Conservation (phyloP, 2,329 filamentous ascomycete genomes). For the Diplodia corticola region DNA sequence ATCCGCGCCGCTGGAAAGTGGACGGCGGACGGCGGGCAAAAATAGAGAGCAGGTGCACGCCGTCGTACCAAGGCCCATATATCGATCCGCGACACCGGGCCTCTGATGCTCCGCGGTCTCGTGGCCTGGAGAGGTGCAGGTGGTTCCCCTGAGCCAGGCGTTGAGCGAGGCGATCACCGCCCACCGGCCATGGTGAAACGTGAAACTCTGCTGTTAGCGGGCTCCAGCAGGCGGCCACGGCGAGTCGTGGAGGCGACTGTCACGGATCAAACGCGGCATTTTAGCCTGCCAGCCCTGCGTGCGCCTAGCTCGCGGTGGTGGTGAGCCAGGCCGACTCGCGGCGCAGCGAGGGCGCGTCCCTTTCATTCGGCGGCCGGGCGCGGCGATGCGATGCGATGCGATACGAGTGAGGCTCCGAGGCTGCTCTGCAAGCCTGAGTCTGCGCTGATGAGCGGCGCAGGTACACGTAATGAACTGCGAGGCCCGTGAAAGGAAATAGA, state of each 20-base stretch:
- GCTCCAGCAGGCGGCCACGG: not conserved
- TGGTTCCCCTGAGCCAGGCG: conserved; percentile 19
- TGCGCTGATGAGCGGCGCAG: not conserved
- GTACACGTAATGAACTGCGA: conserved; percentile 21
- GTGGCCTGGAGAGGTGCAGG: conserved; percentile 3
- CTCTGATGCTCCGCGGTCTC: conserved; percentile 16
- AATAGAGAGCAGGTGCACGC: not conserved
- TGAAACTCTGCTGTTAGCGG: conserved; percentile 11
- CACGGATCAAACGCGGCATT: conserved; percentile 19
- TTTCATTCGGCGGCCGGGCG: too few relatives aligned
- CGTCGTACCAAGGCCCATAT: conserved; percentile 16
- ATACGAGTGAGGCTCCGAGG: conserved; percentile 7
- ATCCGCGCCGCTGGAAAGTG: conserved; percentile 8
- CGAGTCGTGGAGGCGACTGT: conserved; percentile 18
- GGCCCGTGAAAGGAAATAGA: conserved; percentile 18
- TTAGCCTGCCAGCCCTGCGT: conserved; percentile 14
- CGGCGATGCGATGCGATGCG: too few relatives aligned
- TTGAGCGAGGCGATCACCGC: conserved; percentile 8
- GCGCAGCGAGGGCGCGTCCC: not conserved
- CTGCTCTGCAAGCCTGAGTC: not conserved
- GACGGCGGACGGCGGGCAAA: not conserved
- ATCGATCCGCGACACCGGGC: conserved; percentile 14
- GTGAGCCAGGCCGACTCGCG: conserved; percentile 6
- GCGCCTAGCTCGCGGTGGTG: not conserved
- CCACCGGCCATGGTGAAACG: conserved; percentile 14